phyloP scores from a whole-genome alignment of 106 monocot species.

The Dendrobium nobile region DNA sequence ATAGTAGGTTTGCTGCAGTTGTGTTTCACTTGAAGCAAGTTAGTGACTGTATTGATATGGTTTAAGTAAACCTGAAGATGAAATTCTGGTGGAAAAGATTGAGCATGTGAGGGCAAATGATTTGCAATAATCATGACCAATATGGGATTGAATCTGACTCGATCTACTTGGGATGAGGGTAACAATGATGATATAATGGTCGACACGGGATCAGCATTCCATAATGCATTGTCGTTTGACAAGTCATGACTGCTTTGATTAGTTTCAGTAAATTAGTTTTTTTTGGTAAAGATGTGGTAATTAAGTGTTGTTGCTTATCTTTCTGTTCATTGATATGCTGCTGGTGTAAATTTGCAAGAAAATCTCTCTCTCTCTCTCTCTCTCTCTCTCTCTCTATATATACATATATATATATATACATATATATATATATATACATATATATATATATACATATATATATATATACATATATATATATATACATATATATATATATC shows the following conservation, averaged over 20 bases:
- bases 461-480: too few relatives aligned
- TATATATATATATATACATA: too few relatives aligned
- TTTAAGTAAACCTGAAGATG: slow-evolving; percentile 46
- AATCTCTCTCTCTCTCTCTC: too few relatives aligned
- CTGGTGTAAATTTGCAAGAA: too few relatives aligned
- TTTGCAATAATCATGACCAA: slow-evolving; percentile 80
- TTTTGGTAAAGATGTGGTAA: background rate
- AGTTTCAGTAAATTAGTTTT: background rate
- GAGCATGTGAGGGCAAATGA: slow-evolving; percentile 75
- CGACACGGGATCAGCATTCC: slow-evolving; percentile 71
- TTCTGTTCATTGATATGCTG: too few relatives aligned
- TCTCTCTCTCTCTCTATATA: too few relatives aligned
- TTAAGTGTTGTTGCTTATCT: background rate
- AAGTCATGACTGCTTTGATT: background rate
- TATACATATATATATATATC: too few relatives aligned
- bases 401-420: too few relatives aligned
- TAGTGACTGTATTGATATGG: slow-evolving; percentile 77
- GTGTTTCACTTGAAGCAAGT: slow-evolving; percentile 78
- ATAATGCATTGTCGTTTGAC: slow-evolving; percentile 36
- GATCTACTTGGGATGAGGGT: background rate
- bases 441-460: too few relatives aligned
- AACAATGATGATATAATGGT: slow-evolving; percentile 28
- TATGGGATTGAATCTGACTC: slow-evolving; percentile 31
- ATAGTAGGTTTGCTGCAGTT: slow-evolving; percentile 50
- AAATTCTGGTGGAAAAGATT: slow-evolving; percentile 28